Percentiles rank a stretch among this genome's conserved stretches.
phyloP scores from a whole-genome alignment of 139 green algal genomes.

The Chlorokybus atmophyticus region DNA sequence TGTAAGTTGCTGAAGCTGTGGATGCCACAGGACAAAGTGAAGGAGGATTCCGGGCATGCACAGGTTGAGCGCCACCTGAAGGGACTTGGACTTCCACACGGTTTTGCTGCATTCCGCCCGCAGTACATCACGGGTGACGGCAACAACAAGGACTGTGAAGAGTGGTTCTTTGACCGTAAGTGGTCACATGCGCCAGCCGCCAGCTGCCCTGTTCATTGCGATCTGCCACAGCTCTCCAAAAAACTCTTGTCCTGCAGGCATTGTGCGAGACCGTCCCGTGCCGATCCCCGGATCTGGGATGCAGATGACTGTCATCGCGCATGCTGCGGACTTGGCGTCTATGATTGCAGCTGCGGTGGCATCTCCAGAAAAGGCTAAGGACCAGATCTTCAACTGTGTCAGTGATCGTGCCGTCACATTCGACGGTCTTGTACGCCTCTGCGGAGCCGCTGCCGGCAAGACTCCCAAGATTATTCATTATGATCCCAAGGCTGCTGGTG shows the following conservation, averaged over 20 bases:
- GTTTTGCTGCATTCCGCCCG: constrained; percentile 30
- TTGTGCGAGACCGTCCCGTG: constrained; percentile 33
- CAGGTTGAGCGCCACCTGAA: constrained; percentile 32
- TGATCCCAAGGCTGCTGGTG: constrained; percentile 29
- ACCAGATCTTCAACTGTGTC: constrained; percentile 37
- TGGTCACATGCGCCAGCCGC: neutral
- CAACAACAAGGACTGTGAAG: constrained; percentile 45
- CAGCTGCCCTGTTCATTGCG: neutral
- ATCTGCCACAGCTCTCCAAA: neutral
- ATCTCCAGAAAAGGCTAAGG: constrained; percentile 17
- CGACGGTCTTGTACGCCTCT: constrained; percentile 35
- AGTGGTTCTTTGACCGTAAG: constrained; percentile 46
- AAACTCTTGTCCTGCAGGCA: constrained; percentile 16
- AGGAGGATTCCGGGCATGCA: constrained; percentile 33
- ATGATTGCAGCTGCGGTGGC: constrained; percentile 37
- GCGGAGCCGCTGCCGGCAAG: constrained; percentile 29
- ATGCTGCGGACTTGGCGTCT: constrained; percentile 30
- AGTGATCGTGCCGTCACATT: constrained; percentile 32
- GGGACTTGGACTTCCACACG: constrained; percentile 3
- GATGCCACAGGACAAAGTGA: constrained; percentile 35
- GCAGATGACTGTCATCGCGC: constrained; percentile 29
- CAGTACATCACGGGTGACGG: constrained; percentile 43
- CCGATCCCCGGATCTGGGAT: constrained; percentile 36
- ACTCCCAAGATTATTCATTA: constrained; percentile 38
- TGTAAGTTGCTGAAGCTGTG: too few relatives aligned